phyloP scores from a whole-genome alignment of 2,329 filamentous ascomycete species.

The Metarhizium album region DNA sequence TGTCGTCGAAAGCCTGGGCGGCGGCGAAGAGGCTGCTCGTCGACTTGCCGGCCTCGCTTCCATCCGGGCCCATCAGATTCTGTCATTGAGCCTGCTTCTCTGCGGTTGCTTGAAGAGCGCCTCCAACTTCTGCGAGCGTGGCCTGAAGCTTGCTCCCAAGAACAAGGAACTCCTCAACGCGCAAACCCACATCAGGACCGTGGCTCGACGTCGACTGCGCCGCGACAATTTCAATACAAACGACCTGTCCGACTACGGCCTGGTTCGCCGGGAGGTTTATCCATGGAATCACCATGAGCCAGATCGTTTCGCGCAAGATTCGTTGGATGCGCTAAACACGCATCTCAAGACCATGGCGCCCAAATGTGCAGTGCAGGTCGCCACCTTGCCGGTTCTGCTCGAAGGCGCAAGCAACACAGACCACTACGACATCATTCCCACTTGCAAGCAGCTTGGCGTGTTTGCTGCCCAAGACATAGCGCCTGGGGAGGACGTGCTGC shows the following conservation, averaged over 20 bases:
- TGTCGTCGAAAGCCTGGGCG: conserved; percentile 21
- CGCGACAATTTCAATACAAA: conserved; percentile 35
- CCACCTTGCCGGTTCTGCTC: conserved; percentile 63
- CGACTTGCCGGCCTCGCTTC: conserved; percentile 39
- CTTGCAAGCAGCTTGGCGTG: conserved; percentile 71
- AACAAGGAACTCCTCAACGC: conserved; percentile 46
- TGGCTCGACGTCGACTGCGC: conserved; percentile 38
- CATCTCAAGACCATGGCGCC: conserved; percentile 60
- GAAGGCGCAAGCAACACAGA: conserved; percentile 41
- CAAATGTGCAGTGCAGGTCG: conserved; percentile 68
- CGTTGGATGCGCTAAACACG: conserved; percentile 60
- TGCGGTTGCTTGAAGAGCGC: conserved; percentile 61
- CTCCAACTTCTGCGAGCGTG: conserved; percentile 52
- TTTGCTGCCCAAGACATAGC: conserved; percentile 77
- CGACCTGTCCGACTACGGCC: conserved; percentile 56
- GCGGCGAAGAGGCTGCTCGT: conserved; percentile 21
- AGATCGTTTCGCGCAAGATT: conserved; percentile 58
- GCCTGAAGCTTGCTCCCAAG: conserved; percentile 41
- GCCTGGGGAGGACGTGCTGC: conserved; percentile 65
- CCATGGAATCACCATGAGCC: conserved; percentile 59
- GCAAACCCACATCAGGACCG: conserved; percentile 40
- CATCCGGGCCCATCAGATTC: conserved; percentile 47
- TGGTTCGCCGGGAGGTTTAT: conserved; percentile 61
- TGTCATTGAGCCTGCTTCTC: conserved; percentile 47
- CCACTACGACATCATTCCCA: conserved; percentile 39